Evolutionary conservation across 352 stramenopile species (phyloP).

Genomic region (Globisporangium yorkense): DNA sequence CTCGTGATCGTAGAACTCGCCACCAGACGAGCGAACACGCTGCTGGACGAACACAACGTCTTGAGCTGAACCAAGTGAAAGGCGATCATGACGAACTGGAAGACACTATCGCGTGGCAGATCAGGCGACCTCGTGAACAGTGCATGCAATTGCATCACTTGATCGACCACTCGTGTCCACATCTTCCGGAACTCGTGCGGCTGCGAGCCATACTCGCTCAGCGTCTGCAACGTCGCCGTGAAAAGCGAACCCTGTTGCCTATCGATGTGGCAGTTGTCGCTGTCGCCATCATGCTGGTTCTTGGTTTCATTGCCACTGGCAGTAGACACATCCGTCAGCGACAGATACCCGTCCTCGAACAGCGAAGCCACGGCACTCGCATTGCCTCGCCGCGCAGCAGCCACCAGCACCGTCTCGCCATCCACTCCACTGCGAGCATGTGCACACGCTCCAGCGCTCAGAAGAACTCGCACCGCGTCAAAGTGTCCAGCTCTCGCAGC

Average conservation of each 20-base stretch:
- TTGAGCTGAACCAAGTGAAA: not conserved
- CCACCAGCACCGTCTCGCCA: slow-evolving; percentile 3
- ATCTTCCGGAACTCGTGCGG: slow-evolving; percentile 1
- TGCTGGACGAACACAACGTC: not conserved
- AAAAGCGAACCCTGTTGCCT: not conserved
- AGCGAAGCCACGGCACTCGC: not conserved
- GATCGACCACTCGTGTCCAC: not conserved
- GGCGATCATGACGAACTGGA: slow-evolving; percentile 2
- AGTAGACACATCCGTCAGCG: not conserved
- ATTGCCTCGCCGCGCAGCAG: not conserved
- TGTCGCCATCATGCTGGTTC: not conserved
- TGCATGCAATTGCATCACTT: not conserved
- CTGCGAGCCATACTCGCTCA: not conserved
- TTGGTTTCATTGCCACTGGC: not conserved
- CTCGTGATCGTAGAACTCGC: not conserved
- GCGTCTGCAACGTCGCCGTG: not conserved
- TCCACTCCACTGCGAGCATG: not conserved
- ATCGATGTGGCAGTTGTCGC: not conserved
- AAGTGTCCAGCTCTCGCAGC: not conserved
- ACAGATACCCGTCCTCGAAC: not conserved
- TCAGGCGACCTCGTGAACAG: not conserved
- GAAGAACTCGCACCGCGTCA: not conserved
- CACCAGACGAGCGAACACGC: slow-evolving; percentile 1
- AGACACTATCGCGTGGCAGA: not conserved
- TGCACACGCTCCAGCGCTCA: not conserved